Conservation (phyloP, 2,329 filamentous ascomycete genomes). For the Xylariaceae sp. region DNA sequence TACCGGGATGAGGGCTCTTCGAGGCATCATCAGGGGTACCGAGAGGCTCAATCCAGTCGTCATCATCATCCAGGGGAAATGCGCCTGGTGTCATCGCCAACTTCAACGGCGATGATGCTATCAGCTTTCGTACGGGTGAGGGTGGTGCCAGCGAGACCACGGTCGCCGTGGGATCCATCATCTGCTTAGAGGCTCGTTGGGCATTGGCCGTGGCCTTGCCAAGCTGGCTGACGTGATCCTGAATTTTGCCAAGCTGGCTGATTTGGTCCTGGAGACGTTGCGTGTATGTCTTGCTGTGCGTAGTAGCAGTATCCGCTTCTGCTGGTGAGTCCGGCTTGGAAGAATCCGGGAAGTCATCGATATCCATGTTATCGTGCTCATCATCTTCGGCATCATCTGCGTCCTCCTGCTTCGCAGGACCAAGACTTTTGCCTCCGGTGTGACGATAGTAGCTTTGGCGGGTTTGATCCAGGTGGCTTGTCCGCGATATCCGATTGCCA, state of each 20-base stretch:
- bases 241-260: slow-evolving; percentile 67
- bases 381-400: slow-evolving; percentile 36
- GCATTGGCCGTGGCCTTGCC: slow-evolving; percentile 52
- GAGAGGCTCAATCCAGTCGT: slow-evolving; percentile 59
- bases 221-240: slow-evolving; percentile 81
- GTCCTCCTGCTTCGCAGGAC: slow-evolving; percentile 41
- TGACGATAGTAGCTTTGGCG: slow-evolving; percentile 69
- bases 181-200: slow-evolving; percentile 45
- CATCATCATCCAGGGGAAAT: slow-evolving; percentile 55
- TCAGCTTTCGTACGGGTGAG: slow-evolving; percentile 34
- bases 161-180: slow-evolving; percentile 34
- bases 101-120: slow-evolving; percentile 33
- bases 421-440: slow-evolving; percentile 68
- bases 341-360: slow-evolving; percentile 42
- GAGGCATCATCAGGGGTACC: slow-evolving; percentile 33
- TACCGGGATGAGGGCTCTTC: slow-evolving; percentile 44
- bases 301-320: slow-evolving; percentile 46
- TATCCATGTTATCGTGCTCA: slow-evolving; percentile 41
- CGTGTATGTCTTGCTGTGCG: slow-evolving; percentile 85
- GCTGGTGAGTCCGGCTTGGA: slow-evolving; percentile 43
- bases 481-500: slow-evolving; percentile 65
- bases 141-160: slow-evolving; percentile 27
- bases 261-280: slow-evolving; percentile 91
- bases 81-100: slow-evolving; percentile 48
- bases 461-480: slow-evolving; percentile 70